Conservation (phyloP, 768 basidiomycete genomes). For the Rhizopogon vesiculosus region DNA sequence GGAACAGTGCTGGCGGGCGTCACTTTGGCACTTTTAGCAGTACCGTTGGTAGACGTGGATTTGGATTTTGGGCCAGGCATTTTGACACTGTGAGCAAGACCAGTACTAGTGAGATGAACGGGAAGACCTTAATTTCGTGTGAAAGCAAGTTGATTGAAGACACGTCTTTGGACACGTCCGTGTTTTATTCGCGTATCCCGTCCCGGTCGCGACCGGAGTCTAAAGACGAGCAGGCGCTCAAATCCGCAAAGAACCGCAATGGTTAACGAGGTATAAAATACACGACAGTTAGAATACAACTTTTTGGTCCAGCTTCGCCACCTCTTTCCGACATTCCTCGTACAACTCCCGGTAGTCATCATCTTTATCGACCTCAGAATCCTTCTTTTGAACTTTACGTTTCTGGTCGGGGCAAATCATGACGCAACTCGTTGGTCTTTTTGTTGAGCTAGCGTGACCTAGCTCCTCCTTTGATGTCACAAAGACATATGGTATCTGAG, state of each 20-base stretch:
- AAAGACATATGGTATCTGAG: conserved; percentile 85
- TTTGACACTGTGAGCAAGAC: conserved; percentile 6
- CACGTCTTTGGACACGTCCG: background rate
- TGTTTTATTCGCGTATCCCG: background rate
- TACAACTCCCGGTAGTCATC: conserved; percentile 86
- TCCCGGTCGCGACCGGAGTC: background rate
- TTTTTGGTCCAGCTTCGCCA: conserved; percentile 71
- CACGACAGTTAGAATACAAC: conserved; percentile 49
- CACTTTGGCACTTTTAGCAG: conserved; percentile 26
- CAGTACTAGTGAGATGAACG: conserved; percentile 7
- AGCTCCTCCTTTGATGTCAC: conserved; percentile 93
- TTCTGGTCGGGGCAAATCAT: conserved; percentile 87
- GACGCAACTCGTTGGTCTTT: conserved; percentile 97
- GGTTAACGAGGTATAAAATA: background rate
- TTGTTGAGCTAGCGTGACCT: conserved; percentile 92
- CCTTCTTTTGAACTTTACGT: conserved; percentile 61
- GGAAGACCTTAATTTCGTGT: conserved; percentile 13
- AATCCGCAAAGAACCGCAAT: background rate
- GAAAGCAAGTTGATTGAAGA: background rate
- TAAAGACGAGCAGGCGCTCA: background rate
- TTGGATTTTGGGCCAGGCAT: conserved; percentile 51
- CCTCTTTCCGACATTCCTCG: conserved; percentile 82
- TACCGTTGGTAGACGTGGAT: conserved; percentile 42
- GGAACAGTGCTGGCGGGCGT: conserved; percentile 24
- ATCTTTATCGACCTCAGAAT: conserved; percentile 59